phyloP scores from a whole-genome alignment of 805 yeast genomes.

The Metschnikowia santaceciliae region DNA sequence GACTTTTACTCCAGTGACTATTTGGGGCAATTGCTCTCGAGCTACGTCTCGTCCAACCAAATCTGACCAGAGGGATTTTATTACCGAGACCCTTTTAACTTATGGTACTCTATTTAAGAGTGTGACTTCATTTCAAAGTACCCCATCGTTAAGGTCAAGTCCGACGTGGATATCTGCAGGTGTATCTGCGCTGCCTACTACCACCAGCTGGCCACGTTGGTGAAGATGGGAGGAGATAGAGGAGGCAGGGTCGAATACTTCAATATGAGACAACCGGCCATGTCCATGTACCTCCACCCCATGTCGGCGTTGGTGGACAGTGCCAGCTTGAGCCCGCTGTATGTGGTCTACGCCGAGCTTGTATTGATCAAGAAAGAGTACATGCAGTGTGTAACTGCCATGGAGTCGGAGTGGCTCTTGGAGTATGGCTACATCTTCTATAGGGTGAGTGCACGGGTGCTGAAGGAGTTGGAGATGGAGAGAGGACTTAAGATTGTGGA shows the following conservation, averaged over 20 bases:
- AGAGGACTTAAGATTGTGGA: slow-evolving; percentile 11
- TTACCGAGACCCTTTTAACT: no score
- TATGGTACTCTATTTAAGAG: no score
- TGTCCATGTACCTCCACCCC: slow-evolving; percentile 76
- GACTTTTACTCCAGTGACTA: slow-evolving; percentile 29
- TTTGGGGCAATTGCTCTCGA: slow-evolving; percentile 32
- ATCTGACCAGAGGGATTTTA: background rate
- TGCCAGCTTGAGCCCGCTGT: slow-evolving; percentile 65
- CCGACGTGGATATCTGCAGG: slow-evolving; percentile 65
- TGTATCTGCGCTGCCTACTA: slow-evolving; percentile 48
- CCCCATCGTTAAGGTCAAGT: slow-evolving; percentile 46
- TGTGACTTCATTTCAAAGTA: slow-evolving; percentile 18
- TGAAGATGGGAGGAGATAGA: slow-evolving; percentile 5
- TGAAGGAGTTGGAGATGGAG: slow-evolving; percentile 11
- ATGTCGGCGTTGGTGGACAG: slow-evolving; percentile 76
- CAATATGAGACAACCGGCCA: slow-evolving; percentile 63
- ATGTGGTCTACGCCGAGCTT: slow-evolving; percentile 80
- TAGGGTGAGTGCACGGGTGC: slow-evolving; percentile 20
- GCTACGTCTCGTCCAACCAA: slow-evolving; percentile 20
- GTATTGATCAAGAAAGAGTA: slow-evolving; percentile 75
- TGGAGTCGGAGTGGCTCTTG: slow-evolving; percentile 80
- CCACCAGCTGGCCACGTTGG: no score
- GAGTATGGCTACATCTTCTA: slow-evolving; percentile 72
- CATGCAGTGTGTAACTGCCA: slow-evolving; percentile 80
- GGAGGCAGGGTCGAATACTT: slow-evolving; percentile 64